These are phyloP conservation scores for Penicillium subrubescens DNA, from an alignment of 495 filamentous ascomycete species.

Conservation along the genomic window DNA sequence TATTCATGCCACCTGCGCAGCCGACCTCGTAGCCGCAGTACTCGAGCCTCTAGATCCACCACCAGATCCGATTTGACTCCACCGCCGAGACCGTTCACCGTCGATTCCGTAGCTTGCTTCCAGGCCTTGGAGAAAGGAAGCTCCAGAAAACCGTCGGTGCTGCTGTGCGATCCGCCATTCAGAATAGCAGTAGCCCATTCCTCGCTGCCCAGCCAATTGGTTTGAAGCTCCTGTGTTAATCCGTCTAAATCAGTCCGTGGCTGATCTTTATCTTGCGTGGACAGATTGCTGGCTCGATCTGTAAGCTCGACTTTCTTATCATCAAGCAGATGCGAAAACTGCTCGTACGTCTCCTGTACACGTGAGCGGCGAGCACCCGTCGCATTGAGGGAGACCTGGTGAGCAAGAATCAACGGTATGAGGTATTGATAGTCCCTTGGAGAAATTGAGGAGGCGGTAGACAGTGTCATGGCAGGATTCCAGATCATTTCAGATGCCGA, in stretches of 20 bases:
- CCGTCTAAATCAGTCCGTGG: conserved; percentile 34
- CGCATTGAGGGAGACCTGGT: conserved; percentile 63
- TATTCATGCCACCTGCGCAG: conserved; percentile 75
- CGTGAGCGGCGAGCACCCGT: conserved; percentile 42
- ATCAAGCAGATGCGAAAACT: conserved; percentile 62
- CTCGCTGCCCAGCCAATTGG: conserved; percentile 74
- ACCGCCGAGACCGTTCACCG: conserved; percentile 51
- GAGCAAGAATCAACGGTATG: conserved; percentile 68
- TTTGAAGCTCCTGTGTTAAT: conserved; percentile 54
- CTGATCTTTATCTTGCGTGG: conserved; percentile 29
- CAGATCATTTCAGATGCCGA: conserved; percentile 31
- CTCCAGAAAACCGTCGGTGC: conserved; percentile 64
- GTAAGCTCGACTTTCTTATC: conserved; percentile 50
- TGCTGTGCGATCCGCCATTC: conserved; percentile 60
- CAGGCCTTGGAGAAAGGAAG: conserved; percentile 68
- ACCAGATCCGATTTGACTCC: conserved; percentile 42
- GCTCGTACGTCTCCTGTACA: conserved; percentile 53
- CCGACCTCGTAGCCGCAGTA: conserved; percentile 62
- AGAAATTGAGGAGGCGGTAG: conserved; percentile 61
- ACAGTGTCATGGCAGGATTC: conserved; percentile 58
- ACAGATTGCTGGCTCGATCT: conserved; percentile 27
- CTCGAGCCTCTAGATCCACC: conserved; percentile 62
- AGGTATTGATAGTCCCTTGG: conserved; percentile 61
- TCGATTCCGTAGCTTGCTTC: conserved; percentile 58
- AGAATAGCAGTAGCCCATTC: conserved; percentile 69